Percentiles rank a stretch among this genome's conserved stretches.
Conservation (phyloP, 352 stramenopile genomes). For the Globisporangium sylvaticum region DNA sequence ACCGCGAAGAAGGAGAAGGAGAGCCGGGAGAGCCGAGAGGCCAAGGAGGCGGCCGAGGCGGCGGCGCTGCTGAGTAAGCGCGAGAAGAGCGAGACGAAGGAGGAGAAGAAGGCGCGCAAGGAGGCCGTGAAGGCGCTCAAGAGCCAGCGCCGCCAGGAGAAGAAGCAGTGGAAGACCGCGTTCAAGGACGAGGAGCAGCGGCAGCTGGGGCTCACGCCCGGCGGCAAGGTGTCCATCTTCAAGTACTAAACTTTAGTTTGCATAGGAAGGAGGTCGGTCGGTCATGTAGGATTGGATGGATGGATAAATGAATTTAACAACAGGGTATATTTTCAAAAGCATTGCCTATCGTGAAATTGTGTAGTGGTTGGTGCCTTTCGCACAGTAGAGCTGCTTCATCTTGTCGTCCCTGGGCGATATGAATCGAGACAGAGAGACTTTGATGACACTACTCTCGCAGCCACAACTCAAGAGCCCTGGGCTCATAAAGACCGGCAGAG, state of each 20-base stretch:
- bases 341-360: too few relatives aligned
- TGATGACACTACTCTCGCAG: too few relatives aligned
- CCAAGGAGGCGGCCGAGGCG: constrained; percentile 7
- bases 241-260: constrained; percentile 44
- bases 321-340: too few relatives aligned
- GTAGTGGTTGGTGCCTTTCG: too few relatives aligned
- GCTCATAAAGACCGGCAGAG: too few relatives aligned
- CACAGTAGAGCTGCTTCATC: too few relatives aligned
- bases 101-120: constrained; percentile 93
- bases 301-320: too few relatives aligned
- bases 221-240: constrained; percentile 67
- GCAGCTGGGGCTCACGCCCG: constrained; percentile 54
- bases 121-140: constrained; percentile 90
- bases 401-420: too few relatives aligned
- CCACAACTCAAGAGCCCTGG: too few relatives aligned
- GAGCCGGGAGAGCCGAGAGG: constrained; percentile 15
- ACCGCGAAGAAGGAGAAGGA: constrained; percentile 14
- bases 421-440: too few relatives aligned
- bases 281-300: too few relatives aligned
- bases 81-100: constrained; percentile 80
- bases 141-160: constrained; percentile 87
- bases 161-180: constrained; percentile 93
- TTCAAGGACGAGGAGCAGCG: constrained; percentile 92
- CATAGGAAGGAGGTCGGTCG: too few relatives aligned
- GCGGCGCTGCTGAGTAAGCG: constrained; percentile 27